These are phyloP conservation scores for Nepenthes gracilis DNA, from an alignment of 148 eudicot species.

Conservation along the genomic window DNA sequence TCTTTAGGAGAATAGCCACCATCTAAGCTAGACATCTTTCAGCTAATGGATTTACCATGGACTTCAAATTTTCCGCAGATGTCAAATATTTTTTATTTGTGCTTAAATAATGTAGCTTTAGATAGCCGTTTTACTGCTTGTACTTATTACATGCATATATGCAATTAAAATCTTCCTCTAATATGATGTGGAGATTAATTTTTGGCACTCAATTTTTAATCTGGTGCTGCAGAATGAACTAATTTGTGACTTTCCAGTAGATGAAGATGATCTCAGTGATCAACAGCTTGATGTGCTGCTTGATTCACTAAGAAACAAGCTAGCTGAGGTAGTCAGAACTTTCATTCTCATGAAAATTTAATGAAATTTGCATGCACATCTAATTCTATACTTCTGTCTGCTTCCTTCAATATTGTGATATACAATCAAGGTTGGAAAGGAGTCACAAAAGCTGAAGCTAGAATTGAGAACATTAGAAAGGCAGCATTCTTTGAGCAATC, in stretches of 20 bases:
- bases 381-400: not conserved
- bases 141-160: too few species aligned
- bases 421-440: slow-evolving; percentile 41
- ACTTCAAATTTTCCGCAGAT: too few species aligned
- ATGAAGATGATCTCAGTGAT: not conserved
- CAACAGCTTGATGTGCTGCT: not conserved
- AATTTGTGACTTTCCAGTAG: not conserved
- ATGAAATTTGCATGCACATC: not conserved
- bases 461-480: slow-evolving; percentile 39
- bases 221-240: not conserved
- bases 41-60: too few species aligned
- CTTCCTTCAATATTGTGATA: not conserved
- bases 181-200: too few species aligned
- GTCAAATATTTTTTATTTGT: too few species aligned
- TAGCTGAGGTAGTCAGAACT: not conserved
- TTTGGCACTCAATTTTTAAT: too few species aligned
- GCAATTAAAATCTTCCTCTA: too few species aligned
- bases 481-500: slow-evolving; percentile 30
- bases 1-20: too few species aligned
- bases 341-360: not conserved
- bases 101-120: too few species aligned
- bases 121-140: too few species aligned
- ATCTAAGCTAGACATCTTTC: too few species aligned
- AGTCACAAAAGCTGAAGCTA: slow-evolving; percentile 43
- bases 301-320: slow-evolving; percentile 1